Evolutionary conservation across 2,329 filamentous ascomycete genomes (phyloP).

Genomic region (Talaromyces pinophilus): DNA sequence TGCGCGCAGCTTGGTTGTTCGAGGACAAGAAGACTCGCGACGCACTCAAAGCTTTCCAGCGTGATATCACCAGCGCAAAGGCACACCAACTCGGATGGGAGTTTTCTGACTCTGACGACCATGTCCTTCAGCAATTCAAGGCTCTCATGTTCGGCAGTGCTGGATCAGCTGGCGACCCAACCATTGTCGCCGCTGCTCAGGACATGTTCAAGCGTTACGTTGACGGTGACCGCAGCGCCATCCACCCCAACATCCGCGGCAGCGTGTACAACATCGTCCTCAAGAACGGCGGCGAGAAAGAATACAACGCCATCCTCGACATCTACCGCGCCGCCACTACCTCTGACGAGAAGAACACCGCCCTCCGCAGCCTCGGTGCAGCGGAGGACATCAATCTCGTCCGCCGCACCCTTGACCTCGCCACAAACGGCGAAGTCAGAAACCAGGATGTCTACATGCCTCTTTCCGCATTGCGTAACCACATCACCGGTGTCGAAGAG

Average conservation of each 20-base stretch:
- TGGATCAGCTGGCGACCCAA: slow-evolving; percentile 76
- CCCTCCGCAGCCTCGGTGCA: slow-evolving; percentile 78
- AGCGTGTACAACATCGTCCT: slow-evolving; percentile 84
- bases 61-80: slow-evolving; percentile 73
- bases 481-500: slow-evolving; percentile 74
- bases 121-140: slow-evolving; percentile 94
- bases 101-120: slow-evolving; percentile 80
- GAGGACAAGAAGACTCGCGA: slow-evolving; percentile 71
- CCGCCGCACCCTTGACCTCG: slow-evolving; percentile 72
- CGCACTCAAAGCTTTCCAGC: slow-evolving; percentile 80
- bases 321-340: slow-evolving; percentile 74
- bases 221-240: slow-evolving; percentile 73
- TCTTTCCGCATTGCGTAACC: slow-evolving; percentile 73
- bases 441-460: slow-evolving; percentile 94
- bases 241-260: slow-evolving; percentile 87
- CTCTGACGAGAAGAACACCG: slow-evolving; percentile 88
- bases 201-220: slow-evolving; percentile 89
- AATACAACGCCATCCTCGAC: slow-evolving; percentile 77
- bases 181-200: slow-evolving; percentile 75
- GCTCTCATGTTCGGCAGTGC: slow-evolving; percentile 83
- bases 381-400: slow-evolving; percentile 77
- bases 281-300: slow-evolving; percentile 79
- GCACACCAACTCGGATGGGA: slow-evolving; percentile 86
- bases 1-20: slow-evolving; percentile 85
- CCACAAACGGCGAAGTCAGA: slow-evolving; percentile 80